These are phyloP conservation scores for Blastobotrys capitulatus DNA, from an alignment of 1,139 yeast genomes.

Conservation along the genomic window DNA sequence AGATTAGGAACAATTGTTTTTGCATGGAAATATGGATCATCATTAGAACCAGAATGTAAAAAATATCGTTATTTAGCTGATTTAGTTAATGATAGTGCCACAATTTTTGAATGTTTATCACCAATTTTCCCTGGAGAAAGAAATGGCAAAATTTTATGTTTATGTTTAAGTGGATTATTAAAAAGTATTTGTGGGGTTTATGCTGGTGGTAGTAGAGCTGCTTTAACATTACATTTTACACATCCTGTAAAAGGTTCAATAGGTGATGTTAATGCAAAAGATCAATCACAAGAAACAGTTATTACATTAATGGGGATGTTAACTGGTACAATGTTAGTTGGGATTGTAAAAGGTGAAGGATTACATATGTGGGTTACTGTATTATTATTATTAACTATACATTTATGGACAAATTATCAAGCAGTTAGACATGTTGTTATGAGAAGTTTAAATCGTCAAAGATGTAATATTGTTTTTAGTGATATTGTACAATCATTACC, in stretches of 20 bases:
- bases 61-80: conserved; percentile 36
- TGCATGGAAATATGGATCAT: conserved; percentile 36
- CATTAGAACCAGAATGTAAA: conserved; percentile 37
- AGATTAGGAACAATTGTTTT: conserved; percentile 35
- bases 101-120: conserved; percentile 34
- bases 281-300: conserved; percentile 37
- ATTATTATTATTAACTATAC: conserved; percentile 26
- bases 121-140: conserved; percentile 30
- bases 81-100: conserved; percentile 35
- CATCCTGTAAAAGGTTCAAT: conserved; percentile 32
- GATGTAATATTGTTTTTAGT: conserved; percentile 32
- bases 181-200: conserved; percentile 36
- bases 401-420: conserved; percentile 34
- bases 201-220: conserved; percentile 38
- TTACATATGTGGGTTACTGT: conserved; percentile 31
- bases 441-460: conserved; percentile 32
- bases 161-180: conserved; percentile 34
- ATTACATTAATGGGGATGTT: conserved; percentile 36
- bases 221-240: conserved; percentile 37
- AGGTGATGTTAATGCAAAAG: conserved; percentile 38
- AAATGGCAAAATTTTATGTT: conserved; percentile 24
- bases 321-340: conserved; percentile 33
- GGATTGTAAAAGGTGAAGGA: conserved; percentile 30
- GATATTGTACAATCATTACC: conserved; percentile 26
- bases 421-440: conserved; percentile 35